Evolutionary conservation across 1,139 yeast species (phyloP).

Genomic region (Debaryomycetaceae sp.): DNA sequence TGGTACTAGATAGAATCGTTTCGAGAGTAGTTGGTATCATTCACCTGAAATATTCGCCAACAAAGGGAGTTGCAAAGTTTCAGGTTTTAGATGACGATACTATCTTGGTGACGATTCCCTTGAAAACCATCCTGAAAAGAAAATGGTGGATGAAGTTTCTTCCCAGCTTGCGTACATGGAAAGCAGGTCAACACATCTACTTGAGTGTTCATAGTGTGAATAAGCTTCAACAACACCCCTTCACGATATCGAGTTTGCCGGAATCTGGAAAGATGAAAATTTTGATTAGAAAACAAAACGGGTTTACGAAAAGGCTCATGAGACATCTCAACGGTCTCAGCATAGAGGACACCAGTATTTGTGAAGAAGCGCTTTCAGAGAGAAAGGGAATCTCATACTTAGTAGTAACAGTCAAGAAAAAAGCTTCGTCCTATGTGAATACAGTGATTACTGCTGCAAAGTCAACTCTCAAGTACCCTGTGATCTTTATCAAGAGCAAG

Average conservation of each 20-base stretch:
- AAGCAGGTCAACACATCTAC: constrained; percentile 46
- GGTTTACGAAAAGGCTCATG: constrained; percentile 41
- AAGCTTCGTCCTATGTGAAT: neutral
- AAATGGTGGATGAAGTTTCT: constrained; percentile 30
- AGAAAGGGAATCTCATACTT: neutral
- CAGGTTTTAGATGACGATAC: constrained; percentile 42
- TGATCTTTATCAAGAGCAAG: neutral
- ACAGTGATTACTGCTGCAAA: neutral
- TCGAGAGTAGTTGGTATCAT: constrained; percentile 27
- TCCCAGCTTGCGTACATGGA: constrained; percentile 43
- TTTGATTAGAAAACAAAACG: constrained; percentile 37
- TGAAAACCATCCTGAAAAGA: constrained; percentile 13
- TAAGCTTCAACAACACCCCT: constrained; percentile 44
- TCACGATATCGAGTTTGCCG: constrained; percentile 40
- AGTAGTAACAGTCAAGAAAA: neutral
- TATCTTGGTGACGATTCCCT: constrained; percentile 35
- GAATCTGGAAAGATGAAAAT: constrained; percentile 36
- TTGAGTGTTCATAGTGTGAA: constrained; percentile 38
- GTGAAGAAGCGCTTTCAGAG: neutral
- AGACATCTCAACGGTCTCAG: constrained; percentile 19
- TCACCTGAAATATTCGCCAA: constrained; percentile 35
- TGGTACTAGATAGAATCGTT: constrained; percentile 43
- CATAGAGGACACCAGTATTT: constrained; percentile 10
- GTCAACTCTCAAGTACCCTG: neutral
- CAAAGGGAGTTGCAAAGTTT: constrained; percentile 37